Evolutionary conservation across 345 rosid genomes (phyloP), one percentile per base, ranked within the genome.

Genomic region (Corchorus olitorius): DNA sequence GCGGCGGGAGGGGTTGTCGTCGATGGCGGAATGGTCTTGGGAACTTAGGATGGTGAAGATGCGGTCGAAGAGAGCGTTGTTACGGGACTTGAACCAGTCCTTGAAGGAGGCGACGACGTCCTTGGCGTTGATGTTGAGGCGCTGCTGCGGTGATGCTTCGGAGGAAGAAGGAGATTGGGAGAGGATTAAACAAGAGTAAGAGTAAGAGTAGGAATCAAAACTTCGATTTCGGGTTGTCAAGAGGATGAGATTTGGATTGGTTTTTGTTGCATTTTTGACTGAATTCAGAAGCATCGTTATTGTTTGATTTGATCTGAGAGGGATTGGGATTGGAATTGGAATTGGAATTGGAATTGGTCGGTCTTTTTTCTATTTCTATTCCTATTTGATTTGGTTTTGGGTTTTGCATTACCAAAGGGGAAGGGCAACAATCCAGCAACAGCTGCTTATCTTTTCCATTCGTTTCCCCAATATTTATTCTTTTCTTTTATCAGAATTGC

Each of bases 41-140:
- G 75, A 70, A 19, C 41, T 69, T 12, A 90, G 78, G 69, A 88
- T 83, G 45, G 79, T 78, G 72, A 81, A 89, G 76, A 93, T 83
- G 27, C 78, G 87, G 65, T 86, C 82, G 59, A 88, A 74, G 34
- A 82, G 35, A 4, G 33, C 15, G 66, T 45, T 55, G 74, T 77
- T 79, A 15, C 66, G 82, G 80, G 74, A 61, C 66, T 83, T 78
- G 82, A 93, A 90, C 93, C 97, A 93, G 62, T 84, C 81, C 75
- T 83, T 89, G n/a, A 89, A 78, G n/a, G 84, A 82, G 12, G 73
- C 74, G 8, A 81, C 86, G 1, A 88, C 75, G 69, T 87, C 75
- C 63, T 75, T 85, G 48, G 86, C 82, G 65, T 46, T 81, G 1
- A 74, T 7, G 33, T 64, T 49, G 46, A 46, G 20, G 33, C 3